Evolutionary conservation across 78 protist species (phyloP), one percentile per base, ranked within the genome.

Genomic region (Guillardia theta): DNA sequence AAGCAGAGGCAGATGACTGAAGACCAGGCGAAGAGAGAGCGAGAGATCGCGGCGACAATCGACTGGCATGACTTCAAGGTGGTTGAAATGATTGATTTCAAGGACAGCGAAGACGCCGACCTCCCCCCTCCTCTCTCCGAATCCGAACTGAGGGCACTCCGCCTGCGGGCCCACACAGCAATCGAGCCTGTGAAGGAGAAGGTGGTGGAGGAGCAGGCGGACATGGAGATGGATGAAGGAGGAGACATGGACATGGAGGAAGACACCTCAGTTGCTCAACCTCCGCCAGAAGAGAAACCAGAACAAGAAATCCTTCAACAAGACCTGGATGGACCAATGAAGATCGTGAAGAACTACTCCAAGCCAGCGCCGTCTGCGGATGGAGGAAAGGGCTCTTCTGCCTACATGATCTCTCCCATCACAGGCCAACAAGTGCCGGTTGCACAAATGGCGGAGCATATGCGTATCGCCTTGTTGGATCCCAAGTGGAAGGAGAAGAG

Each of bases 41-140:
- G 24, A 36, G 90, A 78, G 90, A 78, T 36, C 24, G 90, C 33
- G 18, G 90, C 90, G 15, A 47, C 93, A 15, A 96, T 97, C 48
- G 98, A 97, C 87, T 97, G 98, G 98, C 96, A 96, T 62, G 98
- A 97, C 88, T 97, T 97, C 87, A 78, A 78, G 48, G 95, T 97
- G 46, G 98, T 97, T 18, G 98, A 97, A 47, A 97, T 98, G 41
- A 96, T 97, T 4, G 96, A 95, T 19, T 97, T 97, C 90, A 48
- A 76, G 37, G 97, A 94, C 47, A 94, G 76, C 62, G 94, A 48
- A 19, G 94, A 92, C 88, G 92, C 44, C 24, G 92, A 87, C 0
- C 94, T 77, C 41, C 94, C 94, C 21, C 64, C 94, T n/a, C 92
- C 94, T 10, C 48, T 87, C 46, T 47, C 92, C n/a, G 92, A 87